Conservation (phyloP, 1,284 basidiomycete genomes). For the Marasmius sp. region DNA sequence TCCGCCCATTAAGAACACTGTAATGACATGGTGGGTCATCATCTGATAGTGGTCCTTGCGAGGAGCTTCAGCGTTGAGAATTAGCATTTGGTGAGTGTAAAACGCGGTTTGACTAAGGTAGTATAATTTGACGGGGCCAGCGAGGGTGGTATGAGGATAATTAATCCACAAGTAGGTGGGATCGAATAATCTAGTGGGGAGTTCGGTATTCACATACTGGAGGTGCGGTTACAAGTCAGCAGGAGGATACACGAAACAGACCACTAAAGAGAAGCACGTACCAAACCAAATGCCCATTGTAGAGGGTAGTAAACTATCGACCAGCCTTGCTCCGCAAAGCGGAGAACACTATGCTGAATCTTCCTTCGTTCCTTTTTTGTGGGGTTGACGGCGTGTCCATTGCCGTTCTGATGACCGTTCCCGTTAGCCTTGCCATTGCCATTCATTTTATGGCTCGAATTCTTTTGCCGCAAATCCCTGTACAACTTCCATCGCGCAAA, state of each 20-base stretch:
- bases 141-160: slow-evolving; percentile 82
- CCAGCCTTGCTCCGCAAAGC: slow-evolving; percentile 97
- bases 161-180: slow-evolving; percentile 75
- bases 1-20: slow-evolving; percentile 72
- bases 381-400: slow-evolving; percentile 24
- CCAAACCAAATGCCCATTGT: slow-evolving; percentile 80
- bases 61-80: slow-evolving; percentile 91
- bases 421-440: slow-evolving; percentile 23
- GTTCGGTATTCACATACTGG: slow-evolving; percentile 77
- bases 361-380: slow-evolving; percentile 48
- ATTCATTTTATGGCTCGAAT: slow-evolving; percentile 25
- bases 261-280: slow-evolving; percentile 45
- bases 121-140: slow-evolving; percentile 84
- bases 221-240: slow-evolving; percentile 10
- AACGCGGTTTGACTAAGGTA: slow-evolving; percentile 93
- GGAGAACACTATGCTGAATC: slow-evolving; percentile 70
- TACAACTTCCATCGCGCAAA: slow-evolving; percentile 74
- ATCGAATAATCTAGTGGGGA: slow-evolving; percentile 69
- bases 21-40: slow-evolving; percentile 94
- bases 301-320: slow-evolving; percentile 77
- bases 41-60: slow-evolving; percentile 95
- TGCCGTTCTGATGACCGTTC: slow-evolving; percentile 21
- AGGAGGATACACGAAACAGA: neutral
- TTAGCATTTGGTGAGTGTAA: slow-evolving; percentile 90
- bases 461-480: slow-evolving; percentile 42